Evolutionary conservation across 495 filamentous ascomycete genomes (phyloP), one percentile per base, ranked within the genome.

Genomic region (Penicillium maclennaniae): DNA sequence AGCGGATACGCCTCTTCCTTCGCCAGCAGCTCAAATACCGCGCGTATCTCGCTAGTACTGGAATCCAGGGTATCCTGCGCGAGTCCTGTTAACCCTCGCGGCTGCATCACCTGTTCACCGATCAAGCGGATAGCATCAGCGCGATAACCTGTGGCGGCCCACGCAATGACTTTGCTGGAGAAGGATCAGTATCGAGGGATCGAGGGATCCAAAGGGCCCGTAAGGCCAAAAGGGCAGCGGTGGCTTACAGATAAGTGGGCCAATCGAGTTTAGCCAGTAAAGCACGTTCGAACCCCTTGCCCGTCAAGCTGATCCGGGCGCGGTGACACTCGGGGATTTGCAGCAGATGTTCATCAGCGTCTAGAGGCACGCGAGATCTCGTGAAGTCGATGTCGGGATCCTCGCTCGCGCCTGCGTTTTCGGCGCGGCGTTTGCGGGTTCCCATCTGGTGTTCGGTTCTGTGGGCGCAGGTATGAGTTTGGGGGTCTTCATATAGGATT

Each of bases 391-490:
- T 51, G 0, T 60, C 54, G 9, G 58, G 7, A 23, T 19, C 26
- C 20, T 54, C 54, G 10, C 40, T 28, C 26, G 53, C 49, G 27
- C 37, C 45, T 37, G 57, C 63, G 26, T 58, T 50, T 37, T 78
- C 69, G 16, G 68, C 69, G 43, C 79, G 70, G n/a, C 80, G 79
- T 66, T 86, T 89, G 46, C 81, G 69, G n/a, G 80, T 77, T 54
- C 84, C 84, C 65, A 86, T 81, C 56, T 81, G 69, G 60, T 87
- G 87, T 68, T 93, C 89, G 41, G 87, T 89, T 53, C 84, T 87
- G 53, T 25, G 19, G 23, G 12, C 8, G 20, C 9, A 8, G 21
- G 54, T 55, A 59, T 55, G 57, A 42, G 16, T 7, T 17, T 40
- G 6, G 38, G 1, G 15, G 14, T 40, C 9, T 2, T 16, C 7